Evolutionary conservation across 805 yeast genomes (phyloP).

Genomic region (Ogataea ganodermae): DNA sequence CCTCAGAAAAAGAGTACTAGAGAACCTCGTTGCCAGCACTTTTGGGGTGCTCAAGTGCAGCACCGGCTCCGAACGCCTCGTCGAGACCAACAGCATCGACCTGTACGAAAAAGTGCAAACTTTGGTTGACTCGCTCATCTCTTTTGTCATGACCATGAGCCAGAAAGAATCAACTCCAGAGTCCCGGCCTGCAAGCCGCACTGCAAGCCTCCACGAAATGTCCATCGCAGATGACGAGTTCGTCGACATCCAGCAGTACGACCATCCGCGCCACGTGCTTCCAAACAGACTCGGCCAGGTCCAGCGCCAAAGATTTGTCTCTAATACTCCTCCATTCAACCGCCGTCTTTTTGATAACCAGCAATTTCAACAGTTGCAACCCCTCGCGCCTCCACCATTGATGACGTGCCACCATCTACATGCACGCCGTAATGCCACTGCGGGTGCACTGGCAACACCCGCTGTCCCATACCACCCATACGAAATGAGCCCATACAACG

Average conservation of each 20-base stretch:
- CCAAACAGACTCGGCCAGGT: background rate
- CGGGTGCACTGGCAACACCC: too few relatives aligned
- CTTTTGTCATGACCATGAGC: conserved; percentile 31
- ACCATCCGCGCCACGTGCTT: background rate
- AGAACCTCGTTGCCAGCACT: conserved; percentile 15
- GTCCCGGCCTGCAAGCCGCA: background rate
- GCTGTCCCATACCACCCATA: conserved; percentile 1
- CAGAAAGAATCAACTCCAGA: conserved; percentile 8
- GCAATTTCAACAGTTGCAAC: background rate
- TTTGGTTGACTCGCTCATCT: conserved; percentile 35
- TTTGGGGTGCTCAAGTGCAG: conserved; percentile 21
- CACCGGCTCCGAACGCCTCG: conserved; percentile 4
- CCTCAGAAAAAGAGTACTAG: conserved; percentile 16
- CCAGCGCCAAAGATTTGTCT: background rate
- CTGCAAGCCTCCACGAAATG: conserved; percentile 1
- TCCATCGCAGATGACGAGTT: conserved; percentile 15
- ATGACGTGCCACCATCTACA: background rate
- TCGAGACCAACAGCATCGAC: conserved; percentile 25
- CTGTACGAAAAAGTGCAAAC: conserved; percentile 37
- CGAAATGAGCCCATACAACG: conserved; percentile 11
- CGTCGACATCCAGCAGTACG: conserved; percentile 16
- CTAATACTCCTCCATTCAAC: conserved; percentile 4
- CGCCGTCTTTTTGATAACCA: background rate
- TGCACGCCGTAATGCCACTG: background rate
- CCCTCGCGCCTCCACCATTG: conserved; percentile 1